Conservation (phyloP, 352 stramenopile genomes). For the Phytopythium delawarense region DNA sequence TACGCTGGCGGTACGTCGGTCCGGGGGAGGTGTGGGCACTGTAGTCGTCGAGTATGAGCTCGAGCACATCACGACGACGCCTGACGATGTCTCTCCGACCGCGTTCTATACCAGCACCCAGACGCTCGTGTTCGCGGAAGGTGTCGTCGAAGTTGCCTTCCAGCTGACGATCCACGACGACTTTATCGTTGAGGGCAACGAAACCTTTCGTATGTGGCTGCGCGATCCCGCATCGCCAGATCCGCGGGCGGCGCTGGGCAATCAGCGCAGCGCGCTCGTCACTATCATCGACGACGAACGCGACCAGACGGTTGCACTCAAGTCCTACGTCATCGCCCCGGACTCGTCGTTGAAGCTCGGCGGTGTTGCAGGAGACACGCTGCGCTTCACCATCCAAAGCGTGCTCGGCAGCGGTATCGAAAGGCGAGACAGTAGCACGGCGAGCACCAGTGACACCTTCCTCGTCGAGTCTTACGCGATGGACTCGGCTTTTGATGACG, state of each 20-base stretch:
- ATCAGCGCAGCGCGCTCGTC: constrained; percentile 56
- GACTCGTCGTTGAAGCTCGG: constrained; percentile 24
- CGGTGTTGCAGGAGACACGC: constrained; percentile 31
- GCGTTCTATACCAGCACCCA: constrained; percentile 86
- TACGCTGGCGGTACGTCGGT: constrained; percentile 79
- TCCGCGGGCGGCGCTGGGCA: constrained; percentile 37
- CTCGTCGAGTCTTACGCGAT: constrained; percentile 36
- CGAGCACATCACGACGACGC: constrained; percentile 72
- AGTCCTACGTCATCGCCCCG: constrained; percentile 30
- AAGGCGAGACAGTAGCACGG: background rate
- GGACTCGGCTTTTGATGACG: constrained; percentile 12
- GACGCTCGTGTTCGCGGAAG: constrained; percentile 72
- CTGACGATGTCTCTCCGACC: constrained; percentile 76
- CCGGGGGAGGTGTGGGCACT: constrained; percentile 80
- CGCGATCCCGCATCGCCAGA: constrained; percentile 19
- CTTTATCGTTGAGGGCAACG: constrained; percentile 54
- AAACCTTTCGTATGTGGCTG: constrained; percentile 63
- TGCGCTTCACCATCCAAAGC: constrained; percentile 55
- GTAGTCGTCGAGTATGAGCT: constrained; percentile 80
- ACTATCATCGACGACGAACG: constrained; percentile 72
- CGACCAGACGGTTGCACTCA: constrained; percentile 26
- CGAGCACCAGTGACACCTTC: constrained; percentile 15
- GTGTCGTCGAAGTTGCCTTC: constrained; percentile 85
- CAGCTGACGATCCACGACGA: constrained; percentile 92
- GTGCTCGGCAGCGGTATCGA: constrained; percentile 36